Base-by-base conservation (phyloP, 352 stramenopile species). In the Phytophthora podocarpi region DNA sequence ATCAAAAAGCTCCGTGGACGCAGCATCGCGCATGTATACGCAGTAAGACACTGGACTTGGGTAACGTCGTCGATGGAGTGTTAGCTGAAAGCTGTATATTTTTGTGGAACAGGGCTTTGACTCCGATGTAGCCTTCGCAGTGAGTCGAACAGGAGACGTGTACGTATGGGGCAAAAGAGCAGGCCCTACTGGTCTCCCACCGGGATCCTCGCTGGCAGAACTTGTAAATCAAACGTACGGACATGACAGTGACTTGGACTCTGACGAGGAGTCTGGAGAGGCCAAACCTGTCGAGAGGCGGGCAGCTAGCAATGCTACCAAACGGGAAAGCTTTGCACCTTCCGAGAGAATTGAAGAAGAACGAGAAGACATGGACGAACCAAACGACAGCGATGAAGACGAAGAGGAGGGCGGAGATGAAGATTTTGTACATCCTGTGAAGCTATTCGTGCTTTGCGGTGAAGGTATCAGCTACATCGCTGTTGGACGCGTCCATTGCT, bases 81-180 rank as follows among this genome's bases (percentile, higher is more conserved):
- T n/a, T n/a, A n/a, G n/a, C n/a, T n/a, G n/a, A n/a, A n/a, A n/a
- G n/a, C n/a, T n/a, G n/a, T n/a, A n/a, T n/a, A n/a, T n/a, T 51
- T 13, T 46, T 35, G 18, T 55, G 18, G 3, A 24, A 16, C 34
- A 91, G 82, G 86, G 86, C 3, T 95, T 93, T 56, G 86, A 95
- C 57, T 95, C 86, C 21, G 82, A 93, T 18, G 75, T 93, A 4
- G 73, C 77, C 11, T 95, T 93, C 41, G 86, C 82, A 13, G 69
- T 93, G 2, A 87, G 62, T 34, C 80, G 85, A 2, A 80, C 66
- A 9, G 76, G 86, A 26, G 86, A 93, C 24, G 80, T 95, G 5
- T 95, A 84, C 16, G 84, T 92, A 1, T 95, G 86, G 86, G 84
- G 86, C 3, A 93, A 91, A 50, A 59, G 80, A 1, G 71, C 53